Conservation (phyloP, 768 basidiomycete genomes). For the Termitomyces sp. region DNA sequence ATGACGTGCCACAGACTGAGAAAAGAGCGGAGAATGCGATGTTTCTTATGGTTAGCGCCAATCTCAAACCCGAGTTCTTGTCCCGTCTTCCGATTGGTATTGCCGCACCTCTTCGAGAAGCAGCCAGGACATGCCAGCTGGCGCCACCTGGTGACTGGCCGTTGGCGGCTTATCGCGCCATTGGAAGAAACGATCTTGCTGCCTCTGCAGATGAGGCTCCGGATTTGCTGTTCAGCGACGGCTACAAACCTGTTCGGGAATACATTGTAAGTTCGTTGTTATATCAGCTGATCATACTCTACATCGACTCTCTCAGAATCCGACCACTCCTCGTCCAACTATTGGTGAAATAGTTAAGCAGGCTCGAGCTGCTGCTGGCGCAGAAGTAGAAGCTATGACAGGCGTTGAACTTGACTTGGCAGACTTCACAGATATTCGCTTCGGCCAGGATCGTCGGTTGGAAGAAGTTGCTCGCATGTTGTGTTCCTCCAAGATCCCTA, state of each 20-base stretch:
- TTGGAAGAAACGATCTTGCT: conserved; percentile 74
- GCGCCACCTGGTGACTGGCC: conserved; percentile 75
- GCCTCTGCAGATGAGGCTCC: conserved; percentile 47
- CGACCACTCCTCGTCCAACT: conserved; percentile 41
- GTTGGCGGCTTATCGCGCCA: conserved; percentile 55
- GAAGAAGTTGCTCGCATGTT: conserved; percentile 92
- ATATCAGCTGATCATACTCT: background rate
- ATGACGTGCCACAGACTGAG: conserved; percentile 40
- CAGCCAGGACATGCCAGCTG: conserved; percentile 77
- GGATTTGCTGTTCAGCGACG: conserved; percentile 41
- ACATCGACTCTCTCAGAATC: conserved; percentile 34
- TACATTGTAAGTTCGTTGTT: conserved; percentile 38
- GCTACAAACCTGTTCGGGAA: conserved; percentile 53
- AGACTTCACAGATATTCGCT: conserved; percentile 78
- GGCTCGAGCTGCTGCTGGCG: conserved; percentile 43
- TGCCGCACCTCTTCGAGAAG: conserved; percentile 78
- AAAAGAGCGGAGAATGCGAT: conserved; percentile 67
- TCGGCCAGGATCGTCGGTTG: conserved; percentile 83
- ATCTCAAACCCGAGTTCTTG: conserved; percentile 42
- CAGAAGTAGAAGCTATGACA: conserved; percentile 53
- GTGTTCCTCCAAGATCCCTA: conserved; percentile 68
- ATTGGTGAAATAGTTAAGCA: conserved; percentile 47
- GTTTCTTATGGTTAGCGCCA: conserved; percentile 43
- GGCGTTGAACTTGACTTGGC: conserved; percentile 71
- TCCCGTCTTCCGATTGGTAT: conserved; percentile 62